These are phyloP conservation scores for Coniophora puteana DNA, from an alignment of 1,284 basidiomycete genomes.

Conservation along the genomic window DNA sequence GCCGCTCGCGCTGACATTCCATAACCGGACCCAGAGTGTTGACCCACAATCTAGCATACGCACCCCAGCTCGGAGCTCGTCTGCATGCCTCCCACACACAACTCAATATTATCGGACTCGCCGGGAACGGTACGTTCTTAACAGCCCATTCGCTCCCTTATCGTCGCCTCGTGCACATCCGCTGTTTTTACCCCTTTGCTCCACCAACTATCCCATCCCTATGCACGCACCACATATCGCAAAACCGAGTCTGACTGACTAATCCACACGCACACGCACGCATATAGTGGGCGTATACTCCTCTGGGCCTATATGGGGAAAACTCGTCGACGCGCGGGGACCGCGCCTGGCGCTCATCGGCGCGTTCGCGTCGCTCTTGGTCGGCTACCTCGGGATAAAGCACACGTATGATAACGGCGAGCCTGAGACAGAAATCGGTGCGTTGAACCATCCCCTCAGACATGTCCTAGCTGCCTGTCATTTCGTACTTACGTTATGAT, in stretches of 20 bases:
- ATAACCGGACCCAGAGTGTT: too few relatives aligned
- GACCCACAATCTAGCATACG: slow-evolving; percentile 53
- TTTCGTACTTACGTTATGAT: too few relatives aligned
- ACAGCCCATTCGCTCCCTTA: slow-evolving; percentile 6
- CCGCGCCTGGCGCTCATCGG: slow-evolving; percentile 47
- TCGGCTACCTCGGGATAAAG: slow-evolving; percentile 67
- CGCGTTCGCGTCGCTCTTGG: slow-evolving; percentile 49
- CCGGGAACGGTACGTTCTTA: slow-evolving; percentile 53
- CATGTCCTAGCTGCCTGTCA: too few relatives aligned
- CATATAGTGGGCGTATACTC: slow-evolving; percentile 54
- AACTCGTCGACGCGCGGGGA: slow-evolving; percentile 61
- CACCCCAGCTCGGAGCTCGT: slow-evolving; percentile 70
- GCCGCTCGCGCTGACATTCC: background rate
- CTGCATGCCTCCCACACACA: slow-evolving; percentile 73
- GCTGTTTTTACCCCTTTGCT: too few relatives aligned
- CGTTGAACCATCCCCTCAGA: too few relatives aligned
- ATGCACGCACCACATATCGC: too few relatives aligned
- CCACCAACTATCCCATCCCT: too few relatives aligned
- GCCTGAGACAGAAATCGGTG: too few relatives aligned
- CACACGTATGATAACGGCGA: slow-evolving; percentile 55
- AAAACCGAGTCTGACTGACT: too few relatives aligned
- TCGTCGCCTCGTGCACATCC: too few relatives aligned
- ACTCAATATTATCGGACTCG: slow-evolving; percentile 69
- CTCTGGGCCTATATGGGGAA: slow-evolving; percentile 66
- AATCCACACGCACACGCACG: too few relatives aligned